phyloP scores from a whole-genome alignment of 2,329 filamentous ascomycete species.

The Penicillium hesseltinei region DNA sequence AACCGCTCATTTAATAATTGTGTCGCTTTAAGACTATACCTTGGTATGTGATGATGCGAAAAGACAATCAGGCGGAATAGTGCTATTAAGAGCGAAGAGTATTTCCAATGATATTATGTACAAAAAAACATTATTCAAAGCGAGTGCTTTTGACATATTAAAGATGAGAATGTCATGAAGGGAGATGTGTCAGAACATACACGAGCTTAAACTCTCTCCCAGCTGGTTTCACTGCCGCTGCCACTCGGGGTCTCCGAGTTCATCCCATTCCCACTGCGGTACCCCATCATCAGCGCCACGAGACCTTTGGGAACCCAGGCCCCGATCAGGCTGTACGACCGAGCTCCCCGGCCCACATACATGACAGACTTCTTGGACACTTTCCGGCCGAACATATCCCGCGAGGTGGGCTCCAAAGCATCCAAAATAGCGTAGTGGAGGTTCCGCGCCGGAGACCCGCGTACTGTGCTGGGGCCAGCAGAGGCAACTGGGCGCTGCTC shows the following conservation, averaged over 20 bases:
- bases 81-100: conserved; percentile 18
- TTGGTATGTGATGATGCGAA: conserved; percentile 4
- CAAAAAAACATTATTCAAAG: conserved; percentile 6
- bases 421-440: conserved; percentile 89
- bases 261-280: conserved; percentile 46
- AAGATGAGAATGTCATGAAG: neutral
- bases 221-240: conserved; percentile 36
- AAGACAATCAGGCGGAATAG: conserved; percentile 1
- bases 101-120: conserved; percentile 13
- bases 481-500: conserved; percentile 42
- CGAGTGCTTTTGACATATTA: conserved; percentile 2
- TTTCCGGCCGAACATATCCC: conserved; percentile 40
- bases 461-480: conserved; percentile 42
- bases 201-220: conserved; percentile 32
- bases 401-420: conserved; percentile 62
- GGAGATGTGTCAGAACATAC: neutral
- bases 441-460: conserved; percentile 70
- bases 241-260: conserved; percentile 28
- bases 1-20: neutral
- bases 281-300: conserved; percentile 92
- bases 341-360: conserved; percentile 79
- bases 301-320: conserved; percentile 72
- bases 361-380: conserved; percentile 55
- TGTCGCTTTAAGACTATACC: too few species aligned
- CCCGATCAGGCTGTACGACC: conserved; percentile 82